Base-by-base conservation (phyloP, 352 stramenopile species). In the Halophytophthora batemanensis region DNA sequence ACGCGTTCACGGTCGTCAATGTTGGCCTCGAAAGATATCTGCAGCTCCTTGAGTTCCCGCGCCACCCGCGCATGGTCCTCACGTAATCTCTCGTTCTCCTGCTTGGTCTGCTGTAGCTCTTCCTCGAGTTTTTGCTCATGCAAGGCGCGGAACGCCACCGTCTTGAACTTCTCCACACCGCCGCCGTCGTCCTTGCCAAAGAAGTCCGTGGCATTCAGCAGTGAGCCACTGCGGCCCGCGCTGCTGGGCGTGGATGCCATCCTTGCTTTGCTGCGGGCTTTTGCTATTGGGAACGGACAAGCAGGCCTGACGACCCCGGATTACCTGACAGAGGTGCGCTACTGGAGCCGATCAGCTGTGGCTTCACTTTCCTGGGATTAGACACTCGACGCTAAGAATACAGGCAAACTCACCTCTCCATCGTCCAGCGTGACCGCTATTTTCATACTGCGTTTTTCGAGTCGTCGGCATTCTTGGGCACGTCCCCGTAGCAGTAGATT, bases 1-100 rank as follows among this genome's bases (percentile, higher is more conserved):
- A 87, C 75, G 18, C 78, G 73, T 56, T 87, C 75, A 11, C 78
- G 78, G 53, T 89, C 78, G 4, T 83, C 71, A 35, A 89, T 83
- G 40, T 85, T 85, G 14, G 52, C 52, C 1, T 68, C 63, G 34
- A 87, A 74, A 2, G 64, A 68, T 2, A 44, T 18, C 45, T 79
- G 64, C 17, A 84, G 57, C 7, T 76, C 71, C 15, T 70, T 45
- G 2, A 89, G 39, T 10, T 81, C 50, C n/a, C 46, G 54, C 0
- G 47, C 43, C n/a, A 84, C 56, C 45, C 31, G 31, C 1, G 45
- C 39, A 35, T 82, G 79, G 8, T 67, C 71, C 2, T 56, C 41
- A 38, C 61, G 62, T 14, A 89, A 45, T 0, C 53, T 34, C 14
- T 74, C 69, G 25, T 71, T 71, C 18, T 89, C 78, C 18, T 52